Evolutionary conservation across 2,329 filamentous ascomycete species (phyloP).

Genomic region (Colletotrichum magnum): DNA sequence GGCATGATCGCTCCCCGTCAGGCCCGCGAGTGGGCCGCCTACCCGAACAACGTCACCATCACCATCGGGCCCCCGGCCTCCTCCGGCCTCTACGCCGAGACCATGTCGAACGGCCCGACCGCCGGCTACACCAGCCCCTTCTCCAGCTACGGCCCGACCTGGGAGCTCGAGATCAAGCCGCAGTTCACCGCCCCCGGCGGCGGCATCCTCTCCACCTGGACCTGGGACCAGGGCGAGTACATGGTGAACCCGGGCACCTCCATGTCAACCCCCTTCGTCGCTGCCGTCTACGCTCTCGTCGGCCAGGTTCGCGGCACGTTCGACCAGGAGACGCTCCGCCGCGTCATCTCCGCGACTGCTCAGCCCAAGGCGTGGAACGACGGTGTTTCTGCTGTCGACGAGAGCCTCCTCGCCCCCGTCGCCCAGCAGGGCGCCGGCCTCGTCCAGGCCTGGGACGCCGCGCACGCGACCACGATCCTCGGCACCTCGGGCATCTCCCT

Average conservation of each 20-base stretch:
- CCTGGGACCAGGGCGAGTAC: conserved; percentile 56
- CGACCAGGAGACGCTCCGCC: conserved; percentile 45
- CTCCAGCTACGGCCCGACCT: conserved; percentile 62
- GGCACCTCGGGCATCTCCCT: conserved; percentile 56
- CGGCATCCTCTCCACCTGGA: conserved; percentile 66
- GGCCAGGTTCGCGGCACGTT: conserved; percentile 47
- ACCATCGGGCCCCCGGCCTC: conserved; percentile 39
- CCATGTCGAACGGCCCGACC: conserved; percentile 40
- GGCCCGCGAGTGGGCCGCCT: conserved; percentile 44
- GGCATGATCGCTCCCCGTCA: conserved; percentile 42
- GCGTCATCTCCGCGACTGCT: conserved; percentile 49
- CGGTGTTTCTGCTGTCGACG: conserved; percentile 34
- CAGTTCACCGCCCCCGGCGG: conserved; percentile 63
- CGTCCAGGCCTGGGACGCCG: conserved; percentile 57
- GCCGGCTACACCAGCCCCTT: conserved; percentile 55
- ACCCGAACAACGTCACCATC: conserved; percentile 44
- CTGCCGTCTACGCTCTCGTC: conserved; percentile 54
- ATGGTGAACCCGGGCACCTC: conserved; percentile 67
- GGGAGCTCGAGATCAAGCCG: conserved; percentile 63
- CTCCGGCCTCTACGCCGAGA: conserved; percentile 33
- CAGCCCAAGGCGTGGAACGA: conserved; percentile 50
- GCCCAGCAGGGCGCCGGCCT: conserved; percentile 60
- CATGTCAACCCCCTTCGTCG: conserved; percentile 66
- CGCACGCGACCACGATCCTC: conserved; percentile 54
- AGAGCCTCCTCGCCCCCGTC: conserved; percentile 49